These are phyloP conservation scores for Ilyonectria robusta DNA, from an alignment of 2,329 filamentous ascomycete species.

Conservation along the genomic window DNA sequence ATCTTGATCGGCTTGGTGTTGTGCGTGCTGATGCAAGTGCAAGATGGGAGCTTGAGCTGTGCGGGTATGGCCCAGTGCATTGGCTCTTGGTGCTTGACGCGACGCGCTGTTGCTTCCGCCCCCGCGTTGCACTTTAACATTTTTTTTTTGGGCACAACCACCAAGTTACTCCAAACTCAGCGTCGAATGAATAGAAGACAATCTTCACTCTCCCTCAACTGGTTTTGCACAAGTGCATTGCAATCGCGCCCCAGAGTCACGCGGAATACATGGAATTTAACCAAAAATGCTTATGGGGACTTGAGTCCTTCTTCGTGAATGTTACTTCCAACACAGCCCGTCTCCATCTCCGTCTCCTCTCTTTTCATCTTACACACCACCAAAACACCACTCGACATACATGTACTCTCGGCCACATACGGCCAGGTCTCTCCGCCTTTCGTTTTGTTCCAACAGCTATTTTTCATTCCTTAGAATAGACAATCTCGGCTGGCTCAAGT, in stretches of 20 bases:
- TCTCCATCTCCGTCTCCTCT: not conserved
- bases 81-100: constrained; percentile 19
- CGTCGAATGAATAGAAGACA: too few relatives aligned
- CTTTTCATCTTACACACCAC: constrained; percentile 1
- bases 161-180: too few relatives aligned
- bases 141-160: too few relatives aligned
- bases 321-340: not conserved
- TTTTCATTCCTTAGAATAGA: constrained; percentile 43
- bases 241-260: too few relatives aligned
- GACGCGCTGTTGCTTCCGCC: constrained; percentile 31
- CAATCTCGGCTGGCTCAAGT: constrained; percentile 40
- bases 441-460: constrained; percentile 30
- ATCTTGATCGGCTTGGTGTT: constrained; percentile 37
- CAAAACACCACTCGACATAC: not conserved
- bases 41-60: not conserved
- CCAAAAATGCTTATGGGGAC: not conserved
- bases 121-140: constrained; percentile 34
- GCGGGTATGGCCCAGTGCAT: constrained; percentile 9
- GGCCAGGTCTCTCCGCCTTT: not conserved
- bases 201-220: too few relatives aligned
- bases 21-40: constrained; percentile 21
- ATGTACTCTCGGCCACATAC: not conserved
- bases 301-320: not conserved
- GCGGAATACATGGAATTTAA: too few relatives aligned
- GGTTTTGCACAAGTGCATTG: too few relatives aligned